These are phyloP conservation scores for Ganoderma leucocontextum DNA, from an alignment of 1,284 basidiomycete genomes.

Conservation along the genomic window DNA sequence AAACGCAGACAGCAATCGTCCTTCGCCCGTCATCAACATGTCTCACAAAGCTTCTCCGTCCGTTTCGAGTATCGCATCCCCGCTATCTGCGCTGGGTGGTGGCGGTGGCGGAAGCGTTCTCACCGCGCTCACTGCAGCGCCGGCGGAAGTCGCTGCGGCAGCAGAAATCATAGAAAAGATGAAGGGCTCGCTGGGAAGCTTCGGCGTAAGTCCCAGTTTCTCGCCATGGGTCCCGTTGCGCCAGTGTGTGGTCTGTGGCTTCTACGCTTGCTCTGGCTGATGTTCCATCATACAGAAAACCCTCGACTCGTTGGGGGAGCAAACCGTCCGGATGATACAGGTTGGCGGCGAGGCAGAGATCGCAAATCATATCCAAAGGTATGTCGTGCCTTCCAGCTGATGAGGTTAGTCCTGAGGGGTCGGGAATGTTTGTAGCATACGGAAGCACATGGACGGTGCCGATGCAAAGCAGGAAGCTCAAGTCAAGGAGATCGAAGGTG, in stretches of 20 bases:
- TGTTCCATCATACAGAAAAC: slow-evolving; percentile 38
- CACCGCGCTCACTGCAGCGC: slow-evolving; percentile 19
- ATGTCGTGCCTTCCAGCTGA: not conserved
- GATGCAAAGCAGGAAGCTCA: slow-evolving; percentile 52
- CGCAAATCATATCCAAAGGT: slow-evolving; percentile 38
- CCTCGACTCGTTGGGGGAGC: slow-evolving; percentile 46
- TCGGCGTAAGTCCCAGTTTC: slow-evolving; percentile 33
- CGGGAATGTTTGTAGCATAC: slow-evolving; percentile 46
- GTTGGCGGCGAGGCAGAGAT: slow-evolving; percentile 44
- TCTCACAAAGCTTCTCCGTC: not conserved
- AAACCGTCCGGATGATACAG: slow-evolving; percentile 43
- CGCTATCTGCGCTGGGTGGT: not conserved
- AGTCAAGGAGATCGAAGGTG: slow-evolving; percentile 57
- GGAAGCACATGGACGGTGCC: slow-evolving; percentile 50
- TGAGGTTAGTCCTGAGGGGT: not conserved
- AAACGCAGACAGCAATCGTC: not conserved
- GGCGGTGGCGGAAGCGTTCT: slow-evolving; percentile 8
- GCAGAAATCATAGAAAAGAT: slow-evolving; percentile 39
- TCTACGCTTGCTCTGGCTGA: not conserved
- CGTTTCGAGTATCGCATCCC: not conserved
- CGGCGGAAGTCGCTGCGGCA: slow-evolving; percentile 35
- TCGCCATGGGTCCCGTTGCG: slow-evolving; percentile 2
- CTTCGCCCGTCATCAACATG: not conserved
- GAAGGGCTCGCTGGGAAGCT: slow-evolving; percentile 37
- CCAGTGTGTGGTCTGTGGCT: not conserved